A percentile compares a stretch with the other conserved stretches of the same genome.
Conservation (phyloP, 345 rosid species). For the Streptanthus diversifolius region DNA sequence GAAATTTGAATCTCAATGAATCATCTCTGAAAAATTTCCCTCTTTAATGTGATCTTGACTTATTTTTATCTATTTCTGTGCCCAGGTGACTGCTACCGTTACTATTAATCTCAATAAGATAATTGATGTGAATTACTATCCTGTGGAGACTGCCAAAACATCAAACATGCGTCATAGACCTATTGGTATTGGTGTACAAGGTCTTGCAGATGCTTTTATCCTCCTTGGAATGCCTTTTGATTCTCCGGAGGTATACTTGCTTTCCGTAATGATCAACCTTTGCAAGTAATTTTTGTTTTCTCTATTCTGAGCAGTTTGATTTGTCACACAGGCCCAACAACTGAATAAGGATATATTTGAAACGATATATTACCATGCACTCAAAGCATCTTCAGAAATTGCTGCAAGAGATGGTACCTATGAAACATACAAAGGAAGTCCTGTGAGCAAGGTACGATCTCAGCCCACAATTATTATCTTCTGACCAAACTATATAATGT, state of each 20-base stretch:
- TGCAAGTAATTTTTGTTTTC: not conserved
- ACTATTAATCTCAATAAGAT: conserved; percentile 77
- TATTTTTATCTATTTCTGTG: not conserved
- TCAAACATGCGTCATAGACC: conserved; percentile 88
- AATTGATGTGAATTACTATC: conserved; percentile 88
- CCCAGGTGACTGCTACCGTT: conserved; percentile 62
- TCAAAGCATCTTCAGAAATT: conserved; percentile 66
- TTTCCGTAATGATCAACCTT: not conserved
- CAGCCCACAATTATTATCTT: not conserved
- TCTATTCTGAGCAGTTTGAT: conserved; percentile 17
- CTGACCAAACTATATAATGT: not conserved
- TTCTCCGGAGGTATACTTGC: conserved; percentile 63
- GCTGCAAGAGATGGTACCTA: conserved; percentile 74
- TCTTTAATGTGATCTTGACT: not conserved
- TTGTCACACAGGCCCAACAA: conserved; percentile 64
- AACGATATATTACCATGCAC: conserved; percentile 81
- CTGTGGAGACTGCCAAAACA: conserved; percentile 80
- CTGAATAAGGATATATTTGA: conserved; percentile 89
- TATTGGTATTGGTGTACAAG: conserved; percentile 92
- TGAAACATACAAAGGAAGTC: conserved; percentile 76
- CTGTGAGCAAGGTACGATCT: conserved; percentile 80
- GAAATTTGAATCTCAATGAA: no score
- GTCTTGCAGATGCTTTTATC: conserved; percentile 91
- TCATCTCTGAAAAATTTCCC: no score
- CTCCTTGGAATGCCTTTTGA: conserved; percentile 92